phyloP scores from a whole-genome alignment of 2,329 filamentous ascomycete genomes.

The Clarireedia homoeocarpa region DNA sequence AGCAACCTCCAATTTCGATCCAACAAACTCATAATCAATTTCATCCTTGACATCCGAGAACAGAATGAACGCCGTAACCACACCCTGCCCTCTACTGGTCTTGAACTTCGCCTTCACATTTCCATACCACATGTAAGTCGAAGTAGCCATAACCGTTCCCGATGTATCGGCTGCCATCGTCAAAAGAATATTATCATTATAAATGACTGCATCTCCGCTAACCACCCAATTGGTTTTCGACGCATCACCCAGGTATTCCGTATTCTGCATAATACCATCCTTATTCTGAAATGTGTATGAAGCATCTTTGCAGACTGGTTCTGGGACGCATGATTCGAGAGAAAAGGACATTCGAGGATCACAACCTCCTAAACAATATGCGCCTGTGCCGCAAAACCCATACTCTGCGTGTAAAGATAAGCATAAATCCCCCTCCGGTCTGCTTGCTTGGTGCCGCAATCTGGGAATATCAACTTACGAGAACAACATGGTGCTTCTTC shows the following conservation, averaged over 20 bases:
- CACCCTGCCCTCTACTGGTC: conserved; percentile 76
- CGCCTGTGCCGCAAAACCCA: conserved; percentile 85
- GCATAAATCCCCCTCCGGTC: conserved; percentile 7
- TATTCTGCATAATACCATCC: conserved; percentile 61
- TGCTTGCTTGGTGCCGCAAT: background rate
- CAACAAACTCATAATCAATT: conserved; percentile 95
- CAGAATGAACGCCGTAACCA: conserved; percentile 95
- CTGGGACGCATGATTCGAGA: conserved; percentile 78
- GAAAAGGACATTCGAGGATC: conserved; percentile 78
- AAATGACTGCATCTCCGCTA: conserved; percentile 64
- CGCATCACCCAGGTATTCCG: conserved; percentile 80
- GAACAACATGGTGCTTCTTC: conserved; percentile 69
- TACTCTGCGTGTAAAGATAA: conserved; percentile 54
- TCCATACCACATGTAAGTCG: conserved; percentile 96
- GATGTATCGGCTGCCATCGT: conserved; percentile 84
- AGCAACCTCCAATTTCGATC: conserved; percentile 64
- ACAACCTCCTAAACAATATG: conserved; percentile 93
- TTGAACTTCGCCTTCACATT: conserved; percentile 80
- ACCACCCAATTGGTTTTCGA: conserved; percentile 79
- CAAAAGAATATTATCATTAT: conserved; percentile 65
- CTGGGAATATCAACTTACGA: conserved; percentile 44
- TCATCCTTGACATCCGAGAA: conserved; percentile 95
- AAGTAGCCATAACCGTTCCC: conserved; percentile 75
- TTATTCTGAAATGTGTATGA: conserved; percentile 68
- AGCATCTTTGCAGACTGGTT: conserved; percentile 69